Evolutionary conservation across 257 asterid species (phyloP).

Genomic region (Scutellaria baicalensis): DNA sequence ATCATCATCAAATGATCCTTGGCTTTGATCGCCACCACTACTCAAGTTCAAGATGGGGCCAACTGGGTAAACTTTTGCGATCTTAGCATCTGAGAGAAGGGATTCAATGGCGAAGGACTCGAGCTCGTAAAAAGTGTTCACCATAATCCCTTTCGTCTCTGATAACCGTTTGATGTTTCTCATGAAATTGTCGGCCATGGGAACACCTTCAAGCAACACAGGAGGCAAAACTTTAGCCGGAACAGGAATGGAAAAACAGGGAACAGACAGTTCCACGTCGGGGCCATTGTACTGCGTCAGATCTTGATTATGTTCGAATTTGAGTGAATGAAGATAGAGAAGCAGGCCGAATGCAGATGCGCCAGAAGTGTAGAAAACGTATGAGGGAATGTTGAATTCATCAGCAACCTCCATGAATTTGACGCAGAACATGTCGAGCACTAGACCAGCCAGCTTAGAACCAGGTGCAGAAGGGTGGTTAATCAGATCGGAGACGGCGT

Average conservation of each 20-base stretch:
- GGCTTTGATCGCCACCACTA: neutral
- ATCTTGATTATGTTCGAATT: slow-evolving; percentile 3
- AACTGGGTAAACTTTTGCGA: slow-evolving; percentile 27
- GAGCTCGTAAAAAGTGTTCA: slow-evolving; percentile 30
- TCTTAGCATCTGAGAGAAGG: neutral
- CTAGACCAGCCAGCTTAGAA: slow-evolving; percentile 17
- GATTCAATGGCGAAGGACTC: slow-evolving; percentile 17
- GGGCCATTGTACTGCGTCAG: neutral
- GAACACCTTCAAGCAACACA: no score
- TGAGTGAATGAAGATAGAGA: no score
- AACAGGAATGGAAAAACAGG: slow-evolving; percentile 14
- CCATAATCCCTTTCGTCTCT: slow-evolving; percentile 25
- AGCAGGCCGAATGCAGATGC: neutral
- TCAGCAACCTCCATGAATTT: slow-evolving; percentile 40
- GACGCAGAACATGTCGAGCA: slow-evolving; percentile 51
- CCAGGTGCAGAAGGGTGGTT: neutral
- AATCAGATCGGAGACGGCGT: slow-evolving; percentile 12
- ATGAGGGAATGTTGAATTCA: slow-evolving; percentile 37
- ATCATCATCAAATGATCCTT: neutral
- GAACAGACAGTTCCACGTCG: neutral
- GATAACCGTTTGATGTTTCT: slow-evolving; percentile 3
- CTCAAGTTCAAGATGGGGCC: slow-evolving; percentile 36
- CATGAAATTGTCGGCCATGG: neutral
- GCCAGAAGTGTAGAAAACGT: slow-evolving; percentile 33
- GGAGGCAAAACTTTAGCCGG: slow-evolving; percentile 23